Base-by-base conservation (phyloP, 2,329 filamentous ascomycete species). In the Neopestalotiopsis clavispora region DNA sequence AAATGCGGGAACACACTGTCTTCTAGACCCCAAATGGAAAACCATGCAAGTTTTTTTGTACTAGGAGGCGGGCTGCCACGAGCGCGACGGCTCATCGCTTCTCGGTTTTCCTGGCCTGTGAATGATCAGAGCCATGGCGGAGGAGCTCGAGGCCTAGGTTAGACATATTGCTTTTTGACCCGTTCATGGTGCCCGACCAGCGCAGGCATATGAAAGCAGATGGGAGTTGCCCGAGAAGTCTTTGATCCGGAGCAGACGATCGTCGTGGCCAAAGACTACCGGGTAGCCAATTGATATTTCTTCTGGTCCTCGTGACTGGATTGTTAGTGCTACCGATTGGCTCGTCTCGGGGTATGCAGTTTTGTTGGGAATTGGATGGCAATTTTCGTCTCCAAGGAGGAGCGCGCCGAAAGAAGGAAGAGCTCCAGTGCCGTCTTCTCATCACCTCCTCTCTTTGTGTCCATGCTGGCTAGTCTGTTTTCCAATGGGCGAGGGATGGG, bases 361-460 rank as follows among this genome's bases (percentile, higher is more conserved):
- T 28, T 52, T 52, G 45, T 52, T 52, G 45, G 45, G 45, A 52
- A 52, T 23, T 20, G n/a, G 45, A 52, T 52, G 45, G 45, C n/a
- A 52, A 52, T 52, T 52, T 20, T 52, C 17, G 45, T 52, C 45
- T 20, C 45, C 45, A 23, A 52, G 45, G 45, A 52, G 45, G 4
- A 52, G 45, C 45, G 45, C 45, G 45, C 45, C 45, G 45, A 52
- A 52, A 52, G 45, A 52, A 52, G 45, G 45, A 52, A 52, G 45
- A 52, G 45, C 45, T 52, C 45, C 45, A 52, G 45, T 17, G 45
- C 45, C n/a, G 17, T n/a, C 45, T 52, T 10, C n/a, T 52, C 45
- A 52, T 20, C 45, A 52, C 45, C n/a, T 52, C 45, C 45, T 38
- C 45, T 52, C 45, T 52, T 52, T 38, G 17, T 52, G n/a, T 28